These are phyloP conservation scores for Harringtonia lauricola DNA, from an alignment of 2,329 filamentous ascomycete genomes.

Conservation along the genomic window DNA sequence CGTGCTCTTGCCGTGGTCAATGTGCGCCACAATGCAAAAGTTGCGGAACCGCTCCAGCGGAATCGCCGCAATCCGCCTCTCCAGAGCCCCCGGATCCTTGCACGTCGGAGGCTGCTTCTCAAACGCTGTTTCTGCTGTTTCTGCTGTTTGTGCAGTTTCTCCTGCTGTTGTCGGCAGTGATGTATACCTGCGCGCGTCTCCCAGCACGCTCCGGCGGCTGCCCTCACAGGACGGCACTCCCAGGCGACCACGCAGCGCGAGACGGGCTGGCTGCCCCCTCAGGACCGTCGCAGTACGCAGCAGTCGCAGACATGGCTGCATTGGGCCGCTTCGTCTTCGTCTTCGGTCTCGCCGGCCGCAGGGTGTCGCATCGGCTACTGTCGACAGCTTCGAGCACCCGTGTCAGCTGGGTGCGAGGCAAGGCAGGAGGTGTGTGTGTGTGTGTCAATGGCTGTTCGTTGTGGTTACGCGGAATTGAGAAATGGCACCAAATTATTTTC, in stretches of 20 bases:
- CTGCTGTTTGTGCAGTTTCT: too few species aligned
- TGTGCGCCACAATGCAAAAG: constrained; percentile 97
- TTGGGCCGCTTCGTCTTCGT: constrained; percentile 9
- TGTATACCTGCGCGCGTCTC: too few species aligned
- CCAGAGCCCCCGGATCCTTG: constrained; percentile 27
- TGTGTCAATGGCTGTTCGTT: too few species aligned
- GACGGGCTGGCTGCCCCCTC: background rate
- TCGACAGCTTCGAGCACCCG: too few species aligned
- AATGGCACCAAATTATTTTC: too few species aligned
- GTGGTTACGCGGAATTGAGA: too few species aligned
- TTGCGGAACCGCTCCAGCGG: constrained; percentile 77
- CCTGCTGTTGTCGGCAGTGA: background rate
- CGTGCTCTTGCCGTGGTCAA: constrained; percentile 97
- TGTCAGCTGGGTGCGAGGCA: too few species aligned
- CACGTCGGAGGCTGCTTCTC: background rate
- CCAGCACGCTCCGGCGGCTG: too few species aligned
- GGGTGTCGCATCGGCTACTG: too few species aligned
- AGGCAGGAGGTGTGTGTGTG: too few species aligned
- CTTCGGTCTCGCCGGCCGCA: constrained; percentile 7
- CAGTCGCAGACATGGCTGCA: constrained; percentile 23
- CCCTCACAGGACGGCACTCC: background rate
- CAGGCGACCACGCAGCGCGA: background rate
- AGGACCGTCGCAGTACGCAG: constrained; percentile 12
- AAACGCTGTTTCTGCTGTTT: too few species aligned
- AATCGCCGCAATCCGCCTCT: constrained; percentile 57